Percentiles rank a stretch among this genome's conserved stretches.
Evolutionary conservation across 768 basidiomycete species (phyloP).

Genomic region (Psilocybe subaeruginosa): DNA sequence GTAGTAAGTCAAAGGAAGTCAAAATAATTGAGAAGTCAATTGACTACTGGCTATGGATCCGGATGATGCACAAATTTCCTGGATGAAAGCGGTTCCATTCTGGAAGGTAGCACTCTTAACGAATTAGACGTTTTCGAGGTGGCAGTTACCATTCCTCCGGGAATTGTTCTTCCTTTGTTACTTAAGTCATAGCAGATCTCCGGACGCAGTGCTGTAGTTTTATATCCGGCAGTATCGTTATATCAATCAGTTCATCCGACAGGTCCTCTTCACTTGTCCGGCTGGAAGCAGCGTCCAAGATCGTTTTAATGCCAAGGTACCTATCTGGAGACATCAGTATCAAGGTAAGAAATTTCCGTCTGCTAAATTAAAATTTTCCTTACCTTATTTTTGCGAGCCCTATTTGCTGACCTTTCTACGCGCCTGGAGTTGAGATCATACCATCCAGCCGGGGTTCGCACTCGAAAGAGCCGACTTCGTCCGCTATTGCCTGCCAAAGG

Average conservation of each 20-base stretch:
- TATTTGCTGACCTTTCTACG: slow-evolving; percentile 30
- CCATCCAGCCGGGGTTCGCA: slow-evolving; percentile 33
- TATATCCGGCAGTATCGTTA: slow-evolving; percentile 15
- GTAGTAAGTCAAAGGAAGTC: slow-evolving; percentile 18
- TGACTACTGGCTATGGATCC: slow-evolving; percentile 9
- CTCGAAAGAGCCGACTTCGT: no score
- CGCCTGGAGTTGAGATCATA: slow-evolving; percentile 34
- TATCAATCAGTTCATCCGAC: slow-evolving; percentile 24
- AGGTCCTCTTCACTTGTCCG: slow-evolving; percentile 32
- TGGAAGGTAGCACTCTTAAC: no score
- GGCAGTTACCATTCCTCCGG: no score
- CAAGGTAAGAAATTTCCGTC: no score
- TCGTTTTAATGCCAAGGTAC: slow-evolving; percentile 28
- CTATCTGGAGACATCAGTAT: slow-evolving; percentile 29
- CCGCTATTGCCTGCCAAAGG: slow-evolving; percentile 31
- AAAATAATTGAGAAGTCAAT: not conserved
- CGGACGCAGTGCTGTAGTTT: slow-evolving; percentile 26
- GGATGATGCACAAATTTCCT: slow-evolving; percentile 33
- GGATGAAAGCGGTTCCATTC: slow-evolving; percentile 36
- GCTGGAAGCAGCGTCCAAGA: slow-evolving; percentile 24
- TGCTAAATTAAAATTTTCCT: no score
- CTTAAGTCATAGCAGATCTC: slow-evolving; percentile 30
- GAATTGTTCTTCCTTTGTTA: slow-evolving; percentile 29
- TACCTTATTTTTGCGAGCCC: slow-evolving; percentile 21
- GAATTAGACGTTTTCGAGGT: no score